A percentile compares a stretch with the other conserved stretches of the same genome.
phyloP scores from a whole-genome alignment of 1,139 yeast genomes.

The Geotrichum siamense region DNA sequence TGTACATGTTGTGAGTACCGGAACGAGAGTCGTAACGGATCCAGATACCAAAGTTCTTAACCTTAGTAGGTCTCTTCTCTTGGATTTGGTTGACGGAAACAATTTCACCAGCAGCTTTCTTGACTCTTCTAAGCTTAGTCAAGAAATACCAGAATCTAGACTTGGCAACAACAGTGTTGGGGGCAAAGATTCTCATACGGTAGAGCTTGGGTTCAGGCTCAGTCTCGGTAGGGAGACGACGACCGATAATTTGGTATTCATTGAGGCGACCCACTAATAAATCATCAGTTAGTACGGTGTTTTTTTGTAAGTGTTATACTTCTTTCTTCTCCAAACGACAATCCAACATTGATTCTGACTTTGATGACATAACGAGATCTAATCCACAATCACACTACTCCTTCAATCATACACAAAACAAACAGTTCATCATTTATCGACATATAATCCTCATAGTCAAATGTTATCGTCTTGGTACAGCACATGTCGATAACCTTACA shows the following conservation, averaged over 20 bases:
- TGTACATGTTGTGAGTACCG: constrained; percentile 99
- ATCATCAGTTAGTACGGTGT: constrained; percentile 6
- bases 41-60: constrained; percentile 99
- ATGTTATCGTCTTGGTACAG: too few species aligned
- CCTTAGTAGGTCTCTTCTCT: constrained; percentile 98
- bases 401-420: background rate
- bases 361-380: too few species aligned
- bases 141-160: constrained; percentile 99
- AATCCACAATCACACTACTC: too few species aligned
- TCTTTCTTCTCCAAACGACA: too few species aligned
- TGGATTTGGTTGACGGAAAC: constrained; percentile 85
- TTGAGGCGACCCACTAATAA: constrained; percentile 66
- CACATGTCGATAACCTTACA: too few species aligned
- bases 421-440: background rate
- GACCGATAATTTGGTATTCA: constrained; percentile 99
- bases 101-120: constrained; percentile 99
- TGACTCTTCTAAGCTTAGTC: constrained; percentile 98
- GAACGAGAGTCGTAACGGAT: constrained; percentile 99
- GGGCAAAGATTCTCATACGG: constrained; percentile 99
- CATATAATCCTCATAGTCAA: background rate
- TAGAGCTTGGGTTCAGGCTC: constrained; percentile 99
- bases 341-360: too few species aligned
- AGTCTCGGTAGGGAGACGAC: constrained; percentile 98
- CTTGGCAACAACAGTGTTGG: constrained; percentile 98
- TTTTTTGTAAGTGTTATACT: too few species aligned